Conservation (phyloP, 805 yeast species). For the Yamadazyma akitaensis region DNA sequence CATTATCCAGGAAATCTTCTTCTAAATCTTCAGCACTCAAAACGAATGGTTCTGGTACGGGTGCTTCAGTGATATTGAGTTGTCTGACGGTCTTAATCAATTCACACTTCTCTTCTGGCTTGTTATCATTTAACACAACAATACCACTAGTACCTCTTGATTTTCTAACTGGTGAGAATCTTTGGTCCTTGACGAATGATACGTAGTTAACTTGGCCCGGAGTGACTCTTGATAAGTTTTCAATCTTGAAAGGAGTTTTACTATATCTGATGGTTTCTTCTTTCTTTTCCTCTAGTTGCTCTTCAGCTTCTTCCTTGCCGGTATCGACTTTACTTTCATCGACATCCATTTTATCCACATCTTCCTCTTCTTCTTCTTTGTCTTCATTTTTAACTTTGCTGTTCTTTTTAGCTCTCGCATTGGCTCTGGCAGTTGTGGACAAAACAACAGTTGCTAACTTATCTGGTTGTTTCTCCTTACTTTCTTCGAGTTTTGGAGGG, state of each 20-base stretch:
- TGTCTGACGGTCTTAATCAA: slow-evolving; percentile 83
- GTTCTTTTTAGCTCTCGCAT: slow-evolving; percentile 78
- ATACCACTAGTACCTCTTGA: slow-evolving; percentile 68
- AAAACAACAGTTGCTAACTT: slow-evolving; percentile 89
- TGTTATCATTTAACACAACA: slow-evolving; percentile 63
- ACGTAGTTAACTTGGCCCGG: slow-evolving; percentile 86
- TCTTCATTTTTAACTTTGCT: slow-evolving; percentile 47
- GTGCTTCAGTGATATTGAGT: slow-evolving; percentile 68
- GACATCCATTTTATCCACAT: slow-evolving; percentile 40
- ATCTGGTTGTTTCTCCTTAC: slow-evolving; percentile 78
- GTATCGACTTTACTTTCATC: slow-evolving; percentile 25
- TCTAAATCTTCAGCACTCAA: slow-evolving; percentile 56
- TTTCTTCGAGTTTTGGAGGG: slow-evolving; percentile 83
- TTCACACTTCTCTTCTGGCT: slow-evolving; percentile 58
- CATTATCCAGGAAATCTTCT: slow-evolving; percentile 21
- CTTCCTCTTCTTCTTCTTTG: slow-evolving; percentile 38
- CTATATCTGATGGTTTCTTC: slow-evolving; percentile 48
- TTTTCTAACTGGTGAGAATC: slow-evolving; percentile 82
- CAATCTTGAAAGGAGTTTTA: slow-evolving; percentile 64
- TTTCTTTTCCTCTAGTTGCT: slow-evolving; percentile 32
- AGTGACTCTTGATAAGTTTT: slow-evolving; percentile 81
- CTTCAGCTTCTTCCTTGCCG: slow-evolving; percentile 12
- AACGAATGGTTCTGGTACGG: slow-evolving; percentile 66
- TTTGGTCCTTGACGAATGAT: slow-evolving; percentile 67
- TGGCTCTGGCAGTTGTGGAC: slow-evolving; percentile 92